phyloP scores from a whole-genome alignment of 1,284 basidiomycete species.

The Rhodotorula sp. region DNA sequence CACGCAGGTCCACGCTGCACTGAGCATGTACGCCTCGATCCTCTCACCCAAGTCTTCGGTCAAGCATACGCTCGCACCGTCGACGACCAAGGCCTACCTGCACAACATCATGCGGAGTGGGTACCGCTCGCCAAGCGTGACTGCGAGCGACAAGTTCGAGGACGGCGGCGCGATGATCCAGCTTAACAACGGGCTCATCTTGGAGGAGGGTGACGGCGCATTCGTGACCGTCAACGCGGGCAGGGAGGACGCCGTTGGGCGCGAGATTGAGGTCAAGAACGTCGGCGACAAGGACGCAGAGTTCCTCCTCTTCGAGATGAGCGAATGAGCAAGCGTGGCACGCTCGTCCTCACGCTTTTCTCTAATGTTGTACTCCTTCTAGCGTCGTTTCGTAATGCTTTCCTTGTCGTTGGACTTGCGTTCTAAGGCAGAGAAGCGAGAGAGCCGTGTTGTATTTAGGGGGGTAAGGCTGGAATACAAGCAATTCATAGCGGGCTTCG shows the following conservation, averaged over 20 bases:
- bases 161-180: conserved; percentile 49
- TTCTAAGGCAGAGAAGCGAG: no score
- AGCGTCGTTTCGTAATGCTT: no score
- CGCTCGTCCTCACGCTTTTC: neutral
- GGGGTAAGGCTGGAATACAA: no score
- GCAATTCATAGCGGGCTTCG: no score
- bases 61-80: conserved; percentile 49
- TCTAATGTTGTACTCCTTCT: no score
- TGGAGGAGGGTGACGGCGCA: conserved; percentile 69
- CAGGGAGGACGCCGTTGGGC: conserved; percentile 47
- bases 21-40: conserved; percentile 62
- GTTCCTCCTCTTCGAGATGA: conserved; percentile 67
- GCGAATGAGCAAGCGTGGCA: conserved; percentile 24
- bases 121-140: conserved; percentile 64
- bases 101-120: conserved; percentile 68
- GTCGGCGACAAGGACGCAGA: conserved; percentile 64
- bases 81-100: conserved; percentile 56
- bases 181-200: conserved; percentile 31
- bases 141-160: conserved; percentile 54
- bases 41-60: conserved; percentile 10
- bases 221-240: conserved; percentile 59
- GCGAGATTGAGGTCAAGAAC: conserved; percentile 57
- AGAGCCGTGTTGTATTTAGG: no score
- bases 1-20: conserved; percentile 50
- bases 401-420: no score